These are phyloP conservation scores for Apiospora rasikravindrae DNA, from an alignment of 2,329 filamentous ascomycete species.

Conservation along the genomic window DNA sequence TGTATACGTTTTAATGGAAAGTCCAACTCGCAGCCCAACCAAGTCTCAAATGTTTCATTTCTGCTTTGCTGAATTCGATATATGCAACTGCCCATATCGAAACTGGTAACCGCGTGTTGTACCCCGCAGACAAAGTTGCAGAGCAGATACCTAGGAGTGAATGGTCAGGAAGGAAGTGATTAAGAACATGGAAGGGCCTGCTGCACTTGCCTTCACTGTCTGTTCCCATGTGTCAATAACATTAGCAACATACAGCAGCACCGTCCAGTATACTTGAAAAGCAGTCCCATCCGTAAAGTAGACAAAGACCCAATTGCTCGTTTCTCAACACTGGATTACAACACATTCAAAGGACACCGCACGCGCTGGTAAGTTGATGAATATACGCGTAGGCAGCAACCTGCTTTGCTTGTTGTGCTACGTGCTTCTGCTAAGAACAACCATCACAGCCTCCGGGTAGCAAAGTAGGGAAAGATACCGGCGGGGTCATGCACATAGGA, in stretches of 20 bases:
- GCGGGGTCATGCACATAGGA: too few species aligned
- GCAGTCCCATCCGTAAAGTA: too few species aligned
- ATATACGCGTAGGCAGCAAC: too few species aligned
- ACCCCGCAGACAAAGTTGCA: neutral
- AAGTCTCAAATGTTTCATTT: neutral
- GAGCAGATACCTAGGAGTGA: neutral
- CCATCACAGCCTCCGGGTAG: too few species aligned
- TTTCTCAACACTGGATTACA: too few species aligned
- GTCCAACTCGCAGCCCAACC: neutral
- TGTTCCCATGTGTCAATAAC: neutral
- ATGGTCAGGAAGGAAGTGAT: neutral
- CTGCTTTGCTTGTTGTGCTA: too few species aligned
- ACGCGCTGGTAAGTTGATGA: too few species aligned
- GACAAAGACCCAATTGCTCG: too few species aligned
- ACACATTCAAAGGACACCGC: too few species aligned
- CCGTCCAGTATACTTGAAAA: neutral
- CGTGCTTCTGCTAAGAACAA: too few species aligned
- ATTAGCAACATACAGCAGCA: neutral
- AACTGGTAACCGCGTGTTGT: neutral
- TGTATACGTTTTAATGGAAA: neutral
- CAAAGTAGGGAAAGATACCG: too few species aligned
- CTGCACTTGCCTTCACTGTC: neutral
- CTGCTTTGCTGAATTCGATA: neutral
- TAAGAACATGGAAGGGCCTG: neutral
- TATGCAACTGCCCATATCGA: neutral